phyloP scores from a whole-genome alignment of 345 rosid genomes.

The thale cress (Arabidopsis thaliana) region DNA sequence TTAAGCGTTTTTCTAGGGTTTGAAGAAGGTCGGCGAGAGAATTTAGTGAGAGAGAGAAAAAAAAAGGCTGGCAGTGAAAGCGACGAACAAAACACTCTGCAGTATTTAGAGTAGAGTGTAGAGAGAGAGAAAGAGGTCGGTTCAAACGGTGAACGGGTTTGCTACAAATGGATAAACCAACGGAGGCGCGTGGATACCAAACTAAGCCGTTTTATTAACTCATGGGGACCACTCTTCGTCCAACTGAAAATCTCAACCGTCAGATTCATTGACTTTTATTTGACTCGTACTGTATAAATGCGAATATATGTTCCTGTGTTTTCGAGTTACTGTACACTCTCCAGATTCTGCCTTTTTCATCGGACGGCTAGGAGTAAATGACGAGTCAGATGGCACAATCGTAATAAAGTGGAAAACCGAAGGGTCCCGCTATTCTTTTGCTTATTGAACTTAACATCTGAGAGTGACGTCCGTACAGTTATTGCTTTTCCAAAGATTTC shows the following conservation, averaged over 20 bases:
- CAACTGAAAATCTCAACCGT: conserved; percentile 31
- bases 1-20: conserved; percentile 36
- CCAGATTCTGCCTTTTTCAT: conserved; percentile 1
- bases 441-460: conserved; percentile 27
- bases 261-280: background rate
- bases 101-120: conserved; percentile 37
- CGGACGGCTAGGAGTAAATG: conserved; percentile 23
- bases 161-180: conserved; percentile 33
- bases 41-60: conserved; percentile 20
- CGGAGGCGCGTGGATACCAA: conserved; percentile 45
- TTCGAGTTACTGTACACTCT: background rate
- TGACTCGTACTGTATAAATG: conserved; percentile 19
- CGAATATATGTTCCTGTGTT: background rate
- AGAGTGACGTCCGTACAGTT: conserved; percentile 39
- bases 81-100: conserved; percentile 43
- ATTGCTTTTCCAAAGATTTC: conserved; percentile 35
- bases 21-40: conserved; percentile 35
- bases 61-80: conserved; percentile 45
- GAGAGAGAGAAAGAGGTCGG: conserved; percentile 34
- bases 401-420: background rate
- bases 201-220: conserved; percentile 6
- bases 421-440: conserved; percentile 22
- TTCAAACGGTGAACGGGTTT: conserved; percentile 39
- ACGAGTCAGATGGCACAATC: conserved; percentile 4
- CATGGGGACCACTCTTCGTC: conserved; percentile 22